Conservation (phyloP, 305 asterid species). For the Solanum chacoense region DNA sequence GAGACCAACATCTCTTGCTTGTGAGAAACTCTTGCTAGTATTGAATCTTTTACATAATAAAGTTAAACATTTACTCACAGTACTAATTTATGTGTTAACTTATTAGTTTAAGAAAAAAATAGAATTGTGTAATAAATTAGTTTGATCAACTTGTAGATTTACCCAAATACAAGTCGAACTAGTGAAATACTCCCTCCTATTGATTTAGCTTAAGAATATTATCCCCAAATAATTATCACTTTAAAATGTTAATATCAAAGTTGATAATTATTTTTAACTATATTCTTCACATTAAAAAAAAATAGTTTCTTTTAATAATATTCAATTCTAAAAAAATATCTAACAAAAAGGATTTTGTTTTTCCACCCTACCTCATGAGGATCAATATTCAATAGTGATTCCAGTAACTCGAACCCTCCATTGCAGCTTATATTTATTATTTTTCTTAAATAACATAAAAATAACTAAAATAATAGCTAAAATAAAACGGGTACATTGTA, state of each 20-base stretch:
- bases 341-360: neutral
- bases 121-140: neutral
- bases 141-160: neutral
- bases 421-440: neutral
- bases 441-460: neutral
- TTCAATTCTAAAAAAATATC: neutral
- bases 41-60: neutral
- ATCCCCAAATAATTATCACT: neutral
- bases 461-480: neutral
- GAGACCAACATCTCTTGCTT: neutral
- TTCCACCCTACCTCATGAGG: neutral
- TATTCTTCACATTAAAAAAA: neutral
- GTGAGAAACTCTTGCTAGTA: neutral
- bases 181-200: neutral
- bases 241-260: neutral
- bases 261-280: neutral
- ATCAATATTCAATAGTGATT: too few species aligned
- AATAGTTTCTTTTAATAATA: neutral
- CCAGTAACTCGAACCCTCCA: neutral
- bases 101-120: neutral
- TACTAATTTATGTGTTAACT: neutral
- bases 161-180: neutral
- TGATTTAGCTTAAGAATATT: neutral
- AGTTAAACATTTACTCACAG: neutral
- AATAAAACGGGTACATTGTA: neutral